Conservation (phyloP, 148 eudicot species). For the Rhododendron griersonianum region DNA sequence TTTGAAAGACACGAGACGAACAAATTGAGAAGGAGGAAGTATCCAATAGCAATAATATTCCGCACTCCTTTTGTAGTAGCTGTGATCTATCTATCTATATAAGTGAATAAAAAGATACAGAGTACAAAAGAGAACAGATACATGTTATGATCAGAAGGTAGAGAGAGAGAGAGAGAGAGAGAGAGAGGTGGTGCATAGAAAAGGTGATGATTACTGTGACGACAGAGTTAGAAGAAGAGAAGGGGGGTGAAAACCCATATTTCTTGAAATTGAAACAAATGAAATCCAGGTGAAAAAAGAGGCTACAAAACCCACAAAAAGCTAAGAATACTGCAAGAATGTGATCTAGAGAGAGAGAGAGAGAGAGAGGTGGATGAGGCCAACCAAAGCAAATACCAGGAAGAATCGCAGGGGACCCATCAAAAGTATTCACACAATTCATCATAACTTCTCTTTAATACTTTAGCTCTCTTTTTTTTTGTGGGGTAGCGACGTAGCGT, state of each 20-base stretch:
- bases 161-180: constrained; percentile 15
- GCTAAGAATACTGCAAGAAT: constrained; percentile 18
- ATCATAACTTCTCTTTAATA: neutral
- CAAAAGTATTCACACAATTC: constrained; percentile 1
- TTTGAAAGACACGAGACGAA: no score
- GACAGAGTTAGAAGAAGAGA: constrained; percentile 22
- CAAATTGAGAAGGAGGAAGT: no score
- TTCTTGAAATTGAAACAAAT: constrained; percentile 2
- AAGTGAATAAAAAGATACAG: constrained; percentile 7
- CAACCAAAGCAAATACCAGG: constrained; percentile 26
- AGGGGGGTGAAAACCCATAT: neutral
- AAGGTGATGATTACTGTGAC: constrained; percentile 42
- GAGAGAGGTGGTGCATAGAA: neutral
- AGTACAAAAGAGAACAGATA: neutral
- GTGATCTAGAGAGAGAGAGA: constrained; percentile 25
- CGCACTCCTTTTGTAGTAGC: neutral
- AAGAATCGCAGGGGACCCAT: constrained; percentile 31
- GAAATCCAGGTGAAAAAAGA: constrained; percentile 20
- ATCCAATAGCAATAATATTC: neutral
- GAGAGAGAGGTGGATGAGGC: constrained; percentile 16
- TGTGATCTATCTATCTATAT: constrained; percentile 14
- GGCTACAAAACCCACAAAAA: constrained; percentile 19
- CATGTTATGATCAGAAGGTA: constrained; percentile 10
- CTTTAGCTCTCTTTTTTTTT: neutral
- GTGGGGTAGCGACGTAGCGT: neutral